Base-by-base conservation (phyloP, 768 basidiomycete species). In the Mycena pura region DNA sequence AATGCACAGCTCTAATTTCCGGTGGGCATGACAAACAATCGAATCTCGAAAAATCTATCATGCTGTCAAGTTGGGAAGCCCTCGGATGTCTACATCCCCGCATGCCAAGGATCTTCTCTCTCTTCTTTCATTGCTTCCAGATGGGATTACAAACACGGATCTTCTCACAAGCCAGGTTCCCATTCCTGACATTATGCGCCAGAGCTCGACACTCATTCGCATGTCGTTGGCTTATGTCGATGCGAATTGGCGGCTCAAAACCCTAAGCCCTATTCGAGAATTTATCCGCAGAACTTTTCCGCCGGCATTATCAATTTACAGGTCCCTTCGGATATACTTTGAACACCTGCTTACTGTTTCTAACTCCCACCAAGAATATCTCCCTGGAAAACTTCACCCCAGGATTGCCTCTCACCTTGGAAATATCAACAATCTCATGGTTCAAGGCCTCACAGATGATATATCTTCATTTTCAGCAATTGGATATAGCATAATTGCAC, bases 11-110 rank as follows among this genome's bases (percentile, higher is more conserved):
- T 1, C 32, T 61, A 8, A 11, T 61, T 17, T 49, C 60, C 14
- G 53, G 49, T 5, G 59, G 58, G 2, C 36, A 27, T 14, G 22
- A 38, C 14, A 60, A 60, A 24, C 27, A n/a, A 1, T 60, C 57
- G 2, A 60, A 60, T 29, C 57, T 60, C 19, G 57, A 51, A 25
- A 51, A 29, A 24, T 60, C 49, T 27, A 60, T 60, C 13, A 40
- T 13, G 9, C 48, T 60, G 6, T 60, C 57, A 19, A n/a, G n/a
- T 43, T 60, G 15, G 32, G 43, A 14, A 60, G 57, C 32, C 57
- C 57, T 1, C 57, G 57, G 32, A 34, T 60, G 5, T 27, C 31
- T 2, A 19, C 48, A 9, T 43, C 24, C 3, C 57, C 50, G 13
- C 19, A 36, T 14, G 49, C 50, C 3, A 44, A 28, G 13, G 25